Base-by-base conservation (phyloP, 805 yeast genomes). In the Zygoascus tannicola region DNA sequence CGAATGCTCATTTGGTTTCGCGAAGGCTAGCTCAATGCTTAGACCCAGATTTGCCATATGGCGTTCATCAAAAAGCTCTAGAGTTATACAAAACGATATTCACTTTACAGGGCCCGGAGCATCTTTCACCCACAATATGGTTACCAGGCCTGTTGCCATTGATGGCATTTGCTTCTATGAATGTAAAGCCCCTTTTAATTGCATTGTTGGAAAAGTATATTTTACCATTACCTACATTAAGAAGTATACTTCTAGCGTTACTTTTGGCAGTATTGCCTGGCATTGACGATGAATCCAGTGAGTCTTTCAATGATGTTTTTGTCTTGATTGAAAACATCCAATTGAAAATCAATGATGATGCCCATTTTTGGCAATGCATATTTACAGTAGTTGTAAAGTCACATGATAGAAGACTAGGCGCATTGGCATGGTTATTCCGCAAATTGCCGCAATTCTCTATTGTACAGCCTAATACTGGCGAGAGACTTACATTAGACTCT, bases 101-200 rank as follows among this genome's bases (percentile, higher is more conserved):
- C 64, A 70, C 70, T 32, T 73, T 77, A 23, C 63, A 90, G 30
- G 81, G 82, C 1, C 56, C 61, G 0, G 76, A 73, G 3, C 64
- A 73, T 3, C 64, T 85, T 30, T 74, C 76, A 44, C 67, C 83
- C n/a, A 68, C 72, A 34, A 64, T 81, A 1, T 92, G 98, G 98
- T 68, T 90, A 1, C 95, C 97, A 0, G 97, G 97, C 0, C 62
- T 92, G n/a, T 66, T 92, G 5, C 96, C 97, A 0, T 66, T 92
- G 44, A 76, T 90, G 74, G 75, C 92, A 14, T 85, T 80, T 58
- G 95, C 95, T 7, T 81, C 94, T 4, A 85, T 87, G 58, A 83
- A 83, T 53, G 90, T 90, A 36, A 87, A 84, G 58, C 90, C 94
- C 0, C 78, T 76, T 50, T 65, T 88, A 40, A 69, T 90, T 15